Percentiles rank a stretch among this genome's conserved stretches.
These are phyloP conservation scores for Haplosporangium gracile DNA, from an alignment of 192 early-diverging fungal genomes.

Conservation along the genomic window DNA sequence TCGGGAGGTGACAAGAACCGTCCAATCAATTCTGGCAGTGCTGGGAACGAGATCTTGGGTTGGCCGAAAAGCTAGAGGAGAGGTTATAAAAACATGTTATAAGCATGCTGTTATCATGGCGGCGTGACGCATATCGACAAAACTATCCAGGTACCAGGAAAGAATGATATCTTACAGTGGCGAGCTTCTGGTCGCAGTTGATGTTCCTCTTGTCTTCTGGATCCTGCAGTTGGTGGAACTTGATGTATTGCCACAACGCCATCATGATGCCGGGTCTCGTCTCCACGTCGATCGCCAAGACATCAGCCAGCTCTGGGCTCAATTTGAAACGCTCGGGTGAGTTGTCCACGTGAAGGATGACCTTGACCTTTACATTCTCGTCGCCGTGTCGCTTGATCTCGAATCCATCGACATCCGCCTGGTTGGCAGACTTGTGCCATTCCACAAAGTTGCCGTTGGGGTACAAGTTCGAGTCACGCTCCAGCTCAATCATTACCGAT, in stretches of 20 bases:
- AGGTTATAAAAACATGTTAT: background rate
- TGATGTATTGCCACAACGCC: constrained; percentile 97
- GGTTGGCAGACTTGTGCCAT: constrained; percentile 69
- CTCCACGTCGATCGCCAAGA: constrained; percentile 85
- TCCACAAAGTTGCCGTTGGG: constrained; percentile 86
- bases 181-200: constrained; percentile 83
- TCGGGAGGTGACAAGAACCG: constrained; percentile 82
- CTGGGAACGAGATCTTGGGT: constrained; percentile 80
- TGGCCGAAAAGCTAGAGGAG: constrained; percentile 72
- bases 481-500: constrained; percentile 87
- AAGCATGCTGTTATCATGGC: background rate
- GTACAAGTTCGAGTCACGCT: constrained; percentile 82
- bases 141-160: background rate
- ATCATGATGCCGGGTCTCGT: constrained; percentile 82
- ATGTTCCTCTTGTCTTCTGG: constrained; percentile 89
- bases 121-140: background rate
- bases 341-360: constrained; percentile 84
- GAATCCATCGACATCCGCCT: constrained; percentile 84
- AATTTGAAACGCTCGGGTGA: constrained; percentile 88
- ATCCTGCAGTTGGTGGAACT: constrained; percentile 93
- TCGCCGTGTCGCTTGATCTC: constrained; percentile 95
- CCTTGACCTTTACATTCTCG: constrained; percentile 82
- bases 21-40: constrained; percentile 85
- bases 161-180: constrained; percentile 61
- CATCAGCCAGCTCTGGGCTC: constrained; percentile 74